Evolutionary conservation across 176 grass and related monocot genomes (phyloP).

Genomic region (Thinopyrum elongatum): DNA sequence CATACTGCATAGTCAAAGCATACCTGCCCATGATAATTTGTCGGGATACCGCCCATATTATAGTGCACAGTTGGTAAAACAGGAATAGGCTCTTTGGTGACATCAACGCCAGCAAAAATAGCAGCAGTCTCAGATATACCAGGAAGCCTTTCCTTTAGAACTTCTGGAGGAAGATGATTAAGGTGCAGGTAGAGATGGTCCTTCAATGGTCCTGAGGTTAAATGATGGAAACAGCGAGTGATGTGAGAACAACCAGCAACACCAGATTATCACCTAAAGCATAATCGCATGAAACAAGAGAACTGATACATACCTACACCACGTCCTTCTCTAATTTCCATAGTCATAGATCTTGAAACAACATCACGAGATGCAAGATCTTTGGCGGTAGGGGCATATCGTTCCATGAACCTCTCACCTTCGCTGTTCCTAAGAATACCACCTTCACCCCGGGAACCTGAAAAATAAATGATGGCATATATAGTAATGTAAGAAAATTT

Average conservation of each 20-base stretch:
- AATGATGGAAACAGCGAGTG: neutral
- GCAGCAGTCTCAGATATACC: constrained; percentile 99
- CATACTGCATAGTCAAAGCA: neutral
- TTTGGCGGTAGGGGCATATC: constrained; percentile 73
- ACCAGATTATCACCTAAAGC: neutral
- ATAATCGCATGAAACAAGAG: neutral
- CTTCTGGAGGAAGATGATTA: constrained; percentile 77
- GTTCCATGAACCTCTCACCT: constrained; percentile 89
- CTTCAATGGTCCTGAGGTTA: constrained; percentile 69
- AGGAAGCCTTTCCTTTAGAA: constrained; percentile 94
- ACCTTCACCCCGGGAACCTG: constrained; percentile 85
- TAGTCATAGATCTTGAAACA: constrained; percentile 83
- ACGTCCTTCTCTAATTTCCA: constrained; percentile 81
- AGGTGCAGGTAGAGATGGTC: constrained; percentile 92
- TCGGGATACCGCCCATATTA: constrained; percentile 98
- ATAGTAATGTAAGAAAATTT: neutral
- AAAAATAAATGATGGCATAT: constrained; percentile 3
- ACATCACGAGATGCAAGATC: constrained; percentile 85
- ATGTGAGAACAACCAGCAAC: constrained; percentile 10
- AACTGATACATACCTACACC: constrained; percentile 52
- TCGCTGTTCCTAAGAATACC: constrained; percentile 86
- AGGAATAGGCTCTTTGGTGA: constrained; percentile 97
- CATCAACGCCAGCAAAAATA: constrained; percentile 95
- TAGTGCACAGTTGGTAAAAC: constrained; percentile 98
- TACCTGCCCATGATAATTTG: constrained; percentile 96